These are phyloP conservation scores for Mycena rebaudengoi DNA, from an alignment of 768 basidiomycete genomes.

Conservation along the genomic window DNA sequence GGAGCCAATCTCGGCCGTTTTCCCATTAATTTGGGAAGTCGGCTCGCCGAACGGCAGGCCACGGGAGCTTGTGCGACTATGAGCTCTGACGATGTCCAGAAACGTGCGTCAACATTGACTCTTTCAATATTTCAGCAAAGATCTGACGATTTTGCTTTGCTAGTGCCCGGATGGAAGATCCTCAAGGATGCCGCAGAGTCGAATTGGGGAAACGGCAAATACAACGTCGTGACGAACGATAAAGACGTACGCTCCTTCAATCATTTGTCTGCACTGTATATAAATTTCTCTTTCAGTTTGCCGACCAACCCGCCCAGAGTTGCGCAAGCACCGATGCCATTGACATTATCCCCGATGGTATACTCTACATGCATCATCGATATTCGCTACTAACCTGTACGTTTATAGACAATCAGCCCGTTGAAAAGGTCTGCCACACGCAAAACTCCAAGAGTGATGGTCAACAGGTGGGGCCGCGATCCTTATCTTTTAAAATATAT, in stretches of 20 bases:
- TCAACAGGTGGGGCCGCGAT: too few relatives aligned
- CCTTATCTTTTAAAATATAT: too few relatives aligned
- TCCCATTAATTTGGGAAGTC: not conserved
- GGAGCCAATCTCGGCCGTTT: not conserved
- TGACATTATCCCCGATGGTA: not conserved
- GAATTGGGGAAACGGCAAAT: conserved; percentile 1
- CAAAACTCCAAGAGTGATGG: not conserved
- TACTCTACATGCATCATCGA: not conserved
- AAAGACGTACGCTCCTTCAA: too few relatives aligned
- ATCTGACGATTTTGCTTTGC: not conserved
- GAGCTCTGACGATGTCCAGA: not conserved
- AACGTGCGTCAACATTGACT: not conserved
- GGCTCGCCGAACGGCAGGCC: not conserved
- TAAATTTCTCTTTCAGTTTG: too few relatives aligned
- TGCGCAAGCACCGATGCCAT: not conserved
- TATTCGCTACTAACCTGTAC: not conserved
- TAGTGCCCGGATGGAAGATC: conserved; percentile 8
- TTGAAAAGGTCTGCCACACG: not conserved
- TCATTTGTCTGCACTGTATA: too few relatives aligned
- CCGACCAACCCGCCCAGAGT: not conserved
- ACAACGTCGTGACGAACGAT: conserved; percentile 12
- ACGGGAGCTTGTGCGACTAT: not conserved
- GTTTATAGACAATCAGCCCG: not conserved
- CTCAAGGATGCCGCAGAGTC: not conserved
- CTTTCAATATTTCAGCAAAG: not conserved